These are phyloP conservation scores for Uncinocarpus reesii DNA, from an alignment of 2,329 filamentous ascomycete species.

Conservation along the genomic window DNA sequence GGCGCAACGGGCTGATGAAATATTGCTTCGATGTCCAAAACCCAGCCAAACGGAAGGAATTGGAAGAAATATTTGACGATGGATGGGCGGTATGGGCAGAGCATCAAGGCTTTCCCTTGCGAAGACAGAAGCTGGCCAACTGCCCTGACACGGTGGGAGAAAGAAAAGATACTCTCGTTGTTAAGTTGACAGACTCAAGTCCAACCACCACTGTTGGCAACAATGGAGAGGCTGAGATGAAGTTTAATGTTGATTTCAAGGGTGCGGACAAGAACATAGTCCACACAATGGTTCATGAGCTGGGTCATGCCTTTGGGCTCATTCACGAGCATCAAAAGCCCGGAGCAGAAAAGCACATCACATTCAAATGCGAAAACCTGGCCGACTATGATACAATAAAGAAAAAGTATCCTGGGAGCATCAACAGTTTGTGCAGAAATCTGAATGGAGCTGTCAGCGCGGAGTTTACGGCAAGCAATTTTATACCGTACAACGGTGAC, in stretches of 20 bases:
- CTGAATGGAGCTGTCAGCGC: not conserved
- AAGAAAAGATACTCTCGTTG: not conserved
- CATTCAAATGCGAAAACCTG: not conserved
- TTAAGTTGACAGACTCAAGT: not conserved
- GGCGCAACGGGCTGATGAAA: not conserved
- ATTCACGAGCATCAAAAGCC: constrained; percentile 7
- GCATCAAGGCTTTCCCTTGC: not conserved
- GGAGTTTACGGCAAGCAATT: not conserved
- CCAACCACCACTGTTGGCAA: not conserved
- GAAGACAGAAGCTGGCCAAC: not conserved
- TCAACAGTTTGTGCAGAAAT: not conserved
- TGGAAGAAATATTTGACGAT: not conserved
- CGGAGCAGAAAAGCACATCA: not conserved
- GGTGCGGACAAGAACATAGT: not conserved
- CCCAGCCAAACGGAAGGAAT: not conserved
- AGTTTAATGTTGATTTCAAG: not conserved
- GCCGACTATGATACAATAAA: not conserved
- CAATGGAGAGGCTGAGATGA: not conserved
- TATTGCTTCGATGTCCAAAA: not conserved
- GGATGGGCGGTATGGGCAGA: not conserved
- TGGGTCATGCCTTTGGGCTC: constrained; percentile 4
- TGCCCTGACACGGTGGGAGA: not conserved
- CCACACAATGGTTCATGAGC: constrained; percentile 1
- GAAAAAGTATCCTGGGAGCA: not conserved
- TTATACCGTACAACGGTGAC: not conserved